Percentiles rank a stretch among this genome's conserved stretches.
Evolutionary conservation across 768 basidiomycete genomes (phyloP).

Genomic region (Leccinum arenicola): DNA sequence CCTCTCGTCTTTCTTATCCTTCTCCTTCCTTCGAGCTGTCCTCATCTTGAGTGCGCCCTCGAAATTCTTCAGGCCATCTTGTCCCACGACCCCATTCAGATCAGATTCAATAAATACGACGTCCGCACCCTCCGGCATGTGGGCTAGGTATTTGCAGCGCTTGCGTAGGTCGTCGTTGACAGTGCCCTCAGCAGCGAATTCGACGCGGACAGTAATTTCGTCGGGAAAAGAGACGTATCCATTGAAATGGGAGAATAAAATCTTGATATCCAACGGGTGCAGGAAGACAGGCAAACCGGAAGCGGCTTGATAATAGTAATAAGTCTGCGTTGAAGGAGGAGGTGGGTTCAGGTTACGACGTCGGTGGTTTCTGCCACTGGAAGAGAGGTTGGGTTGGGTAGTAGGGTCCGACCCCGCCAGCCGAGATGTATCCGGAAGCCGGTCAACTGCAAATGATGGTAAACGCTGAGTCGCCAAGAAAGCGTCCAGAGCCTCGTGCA

Average conservation of each 20-base stretch:
- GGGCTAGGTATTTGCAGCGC: constrained; percentile 93
- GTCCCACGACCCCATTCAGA: constrained; percentile 72
- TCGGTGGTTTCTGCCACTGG: constrained; percentile 43
- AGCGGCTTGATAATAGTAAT: constrained; percentile 94
- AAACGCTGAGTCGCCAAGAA: constrained; percentile 47
- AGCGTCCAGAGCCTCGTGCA: constrained; percentile 53
- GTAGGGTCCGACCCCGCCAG: constrained; percentile 5
- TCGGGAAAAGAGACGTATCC: constrained; percentile 84
- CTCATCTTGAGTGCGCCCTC: constrained; percentile 80
- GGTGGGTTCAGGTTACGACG: constrained; percentile 83
- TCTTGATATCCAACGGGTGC: constrained; percentile 93
- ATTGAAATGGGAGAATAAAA: constrained; percentile 80
- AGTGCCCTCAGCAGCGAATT: constrained; percentile 68
- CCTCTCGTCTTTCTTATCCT: constrained; percentile 81
- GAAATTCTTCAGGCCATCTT: constrained; percentile 75
- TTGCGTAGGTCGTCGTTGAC: constrained; percentile 93
- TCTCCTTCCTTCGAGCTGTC: constrained; percentile 71
- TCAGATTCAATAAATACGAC: constrained; percentile 93
- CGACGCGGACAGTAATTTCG: constrained; percentile 75
- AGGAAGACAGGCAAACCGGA: constrained; percentile 90
- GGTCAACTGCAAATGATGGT: constrained; percentile 12
- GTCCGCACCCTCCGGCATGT: constrained; percentile 88
- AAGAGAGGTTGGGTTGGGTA: constrained; percentile 7
- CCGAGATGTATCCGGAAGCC: background rate
- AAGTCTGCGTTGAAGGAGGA: constrained; percentile 83